Base-by-base conservation (phyloP, 2,329 filamentous ascomycete species). In the Talaromyces pinophilus region DNA sequence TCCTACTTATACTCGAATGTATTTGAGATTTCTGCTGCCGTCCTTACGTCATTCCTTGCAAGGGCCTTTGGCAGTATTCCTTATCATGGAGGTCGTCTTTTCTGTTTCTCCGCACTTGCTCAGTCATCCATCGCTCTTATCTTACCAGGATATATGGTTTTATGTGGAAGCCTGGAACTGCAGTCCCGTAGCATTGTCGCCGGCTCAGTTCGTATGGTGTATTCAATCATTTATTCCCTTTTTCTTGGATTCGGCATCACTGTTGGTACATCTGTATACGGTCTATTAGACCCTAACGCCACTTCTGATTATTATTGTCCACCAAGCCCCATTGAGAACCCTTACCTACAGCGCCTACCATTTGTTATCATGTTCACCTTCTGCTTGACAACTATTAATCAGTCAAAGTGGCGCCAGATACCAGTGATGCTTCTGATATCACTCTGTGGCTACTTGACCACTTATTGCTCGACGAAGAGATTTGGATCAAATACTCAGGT, bases 381-480 rank as follows among this genome's bases (percentile, higher is more conserved):
- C 59, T 92, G 89, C 74, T 84, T 94, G 60, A 90, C 90, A 68
- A 84, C 93, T 71, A 89, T 94, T 77, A 93, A 94, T 77, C 92
- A 95, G 70, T 90, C 90, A 65, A 93, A 93, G 77, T 92, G 86
- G 86, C 89, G 87, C 71, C 92, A 95, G 74, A 86, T 90, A 54
- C 91, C 92, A 0, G 84, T 92, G 67, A 95, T 95, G 91, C 79
- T 92, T 1, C 59, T 87, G 69, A 93, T 96, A 72, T 87, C 91
- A 0, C 82, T 93, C 40, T 86, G 86, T 0, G 92, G 92, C 6
- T 96, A 91, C 76, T 82, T 89, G 15, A 90, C 92, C 71, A 95
- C 91, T 77, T 92, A 87, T 78, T 93, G 91, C 77, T 88, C 86
- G n/a, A 85, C 86, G 19, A 82, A 85, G 44, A 87, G 86, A 70